Base-by-base conservation (phyloP, 2,329 filamentous ascomycete genomes). In the Sordariomycetes sp. region DNA sequence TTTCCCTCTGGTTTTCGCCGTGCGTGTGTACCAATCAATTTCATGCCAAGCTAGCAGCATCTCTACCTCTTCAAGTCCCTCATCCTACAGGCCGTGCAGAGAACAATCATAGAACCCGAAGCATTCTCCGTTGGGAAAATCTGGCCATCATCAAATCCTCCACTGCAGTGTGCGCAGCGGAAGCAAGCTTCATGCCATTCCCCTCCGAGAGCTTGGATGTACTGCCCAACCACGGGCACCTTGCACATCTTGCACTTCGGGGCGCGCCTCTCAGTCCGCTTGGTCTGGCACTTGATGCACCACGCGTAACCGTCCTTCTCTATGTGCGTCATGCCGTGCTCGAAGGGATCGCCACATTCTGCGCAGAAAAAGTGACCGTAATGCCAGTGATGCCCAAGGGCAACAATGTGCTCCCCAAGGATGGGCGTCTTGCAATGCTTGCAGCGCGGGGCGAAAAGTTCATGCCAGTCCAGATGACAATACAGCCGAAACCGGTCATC, bases 281-380 rank as follows among this genome's bases (percentile, higher is more conserved):
- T 89, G 15, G 91, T 95, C 74, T 97, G 92, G 68, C 94, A 99
- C 24, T 80, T 80, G 53, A 97, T 82, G 71, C 94, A 99, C 91
- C 94, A 99, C 5, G 94, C 94, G 70, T 95, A 97, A 10, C 92
- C 92, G 63, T 97, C 92, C 72, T 96, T 96, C 69, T 99, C 94
- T 57, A 99, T 85, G 65, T 86, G 83, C 52, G 82, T 85, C 72
- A 78, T 80, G 59, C 80, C 81, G 53, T 77, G 76, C 62, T 79
- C 89, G 68, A 99, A 99, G 0, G 94, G 92, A 73, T 99, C 92
- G 63, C 94, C 94, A 68, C 94, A 99, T 76, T 99, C 90, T 50
- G 94, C 94, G 67, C 94, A 99, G 79, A 99, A 99, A 74, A 99
- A 99, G 72, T 99, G 94, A 0, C 94, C 94, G 56, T 89, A 88